Conservation (phyloP, 2,329 filamentous ascomycete genomes). For the Rosellinia necatrix region DNA sequence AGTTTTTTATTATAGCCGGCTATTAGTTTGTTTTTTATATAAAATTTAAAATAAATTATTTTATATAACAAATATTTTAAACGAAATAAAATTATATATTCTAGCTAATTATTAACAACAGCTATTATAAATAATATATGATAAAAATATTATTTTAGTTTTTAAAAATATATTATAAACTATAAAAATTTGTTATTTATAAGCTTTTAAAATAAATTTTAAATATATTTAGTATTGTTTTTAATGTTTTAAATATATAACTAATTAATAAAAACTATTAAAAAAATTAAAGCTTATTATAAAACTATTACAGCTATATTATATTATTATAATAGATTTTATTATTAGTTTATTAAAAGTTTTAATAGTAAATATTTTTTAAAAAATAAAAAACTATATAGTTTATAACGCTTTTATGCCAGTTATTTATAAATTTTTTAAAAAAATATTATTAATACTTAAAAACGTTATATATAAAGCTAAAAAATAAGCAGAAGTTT, state of each 20-base stretch:
- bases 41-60: neutral
- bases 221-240: neutral
- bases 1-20: neutral
- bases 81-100: neutral
- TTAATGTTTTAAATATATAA: neutral
- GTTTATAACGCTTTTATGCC: neutral
- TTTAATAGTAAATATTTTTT: neutral
- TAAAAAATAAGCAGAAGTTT: neutral
- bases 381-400: neutral
- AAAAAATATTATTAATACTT: neutral
- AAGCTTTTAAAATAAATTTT: neutral
- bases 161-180: neutral
- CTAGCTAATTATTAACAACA: neutral
- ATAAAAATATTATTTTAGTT: neutral
- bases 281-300: slow-evolving; percentile 1
- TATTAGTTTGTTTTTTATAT: neutral
- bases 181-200: neutral
- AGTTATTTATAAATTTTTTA: neutral
- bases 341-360: neutral
- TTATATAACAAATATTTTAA: neutral
- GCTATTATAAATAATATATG: neutral
- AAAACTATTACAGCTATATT: neutral
- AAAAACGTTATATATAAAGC: neutral
- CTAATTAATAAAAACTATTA: neutral
- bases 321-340: slow-evolving; percentile 6